Evolutionary conservation across 2,329 filamentous ascomycete genomes (phyloP).

Genomic region (Bipolaris cookei): DNA sequence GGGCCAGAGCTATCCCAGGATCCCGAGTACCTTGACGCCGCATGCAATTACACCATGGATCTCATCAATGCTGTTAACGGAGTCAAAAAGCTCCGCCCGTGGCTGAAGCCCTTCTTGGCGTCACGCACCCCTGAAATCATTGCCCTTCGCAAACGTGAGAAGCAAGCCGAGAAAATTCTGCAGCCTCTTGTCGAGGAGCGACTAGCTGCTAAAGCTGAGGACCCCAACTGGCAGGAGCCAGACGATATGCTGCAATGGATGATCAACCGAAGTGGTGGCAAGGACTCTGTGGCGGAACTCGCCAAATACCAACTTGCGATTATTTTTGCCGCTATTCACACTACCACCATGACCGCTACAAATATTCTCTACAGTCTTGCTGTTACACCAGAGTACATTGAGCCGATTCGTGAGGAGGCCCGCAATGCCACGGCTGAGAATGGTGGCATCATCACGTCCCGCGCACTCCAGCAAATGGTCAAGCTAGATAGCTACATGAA

Average conservation of each 20-base stretch:
- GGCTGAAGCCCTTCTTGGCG: conserved; percentile 33
- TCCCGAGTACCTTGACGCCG: conserved; percentile 39
- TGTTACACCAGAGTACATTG: conserved; percentile 49
- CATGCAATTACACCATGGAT: conserved; percentile 43
- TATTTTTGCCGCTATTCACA: conserved; percentile 43
- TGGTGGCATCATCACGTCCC: conserved; percentile 35
- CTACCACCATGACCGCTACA: conserved; percentile 35
- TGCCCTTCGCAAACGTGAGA: conserved; percentile 27
- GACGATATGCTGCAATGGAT: conserved; percentile 51
- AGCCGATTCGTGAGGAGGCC: conserved; percentile 52
- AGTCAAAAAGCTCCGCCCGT: conserved; percentile 37
- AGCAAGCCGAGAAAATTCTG: conserved; percentile 22
- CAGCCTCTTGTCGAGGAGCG: conserved; percentile 37
- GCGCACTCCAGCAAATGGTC: conserved; percentile 43
- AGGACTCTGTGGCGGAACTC: conserved; percentile 5
- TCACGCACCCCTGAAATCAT: conserved; percentile 35
- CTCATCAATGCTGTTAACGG: conserved; percentile 36
- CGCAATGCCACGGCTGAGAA: conserved; percentile 48
- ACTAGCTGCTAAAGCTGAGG: conserved; percentile 28
- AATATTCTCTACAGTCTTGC: conserved; percentile 44
- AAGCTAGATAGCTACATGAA: conserved; percentile 50
- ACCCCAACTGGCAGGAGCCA: conserved; percentile 41
- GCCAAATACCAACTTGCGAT: conserved; percentile 31
- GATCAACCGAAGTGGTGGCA: conserved; percentile 31
- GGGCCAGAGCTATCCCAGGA: conserved; percentile 40